Percentiles rank a stretch among this genome's conserved stretches.
Evolutionary conservation across 495 filamentous ascomycete species (phyloP).

Genomic region (Lindgomyces ingoldianus): DNA sequence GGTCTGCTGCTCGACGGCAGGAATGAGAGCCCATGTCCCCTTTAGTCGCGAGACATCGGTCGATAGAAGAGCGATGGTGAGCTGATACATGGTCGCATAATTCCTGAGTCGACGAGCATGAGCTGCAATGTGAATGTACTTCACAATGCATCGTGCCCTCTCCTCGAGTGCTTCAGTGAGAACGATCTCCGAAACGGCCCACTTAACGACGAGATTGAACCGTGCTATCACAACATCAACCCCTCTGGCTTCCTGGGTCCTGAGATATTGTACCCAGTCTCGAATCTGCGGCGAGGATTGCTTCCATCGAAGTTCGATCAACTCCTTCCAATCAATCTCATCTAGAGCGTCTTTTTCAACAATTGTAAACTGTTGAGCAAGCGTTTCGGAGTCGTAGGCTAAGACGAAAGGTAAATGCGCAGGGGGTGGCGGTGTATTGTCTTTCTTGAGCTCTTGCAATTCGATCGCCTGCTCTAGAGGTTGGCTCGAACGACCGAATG

Average conservation of each 20-base stretch:
- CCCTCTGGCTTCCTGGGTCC: conserved; percentile 75
- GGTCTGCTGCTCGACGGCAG: conserved; percentile 65
- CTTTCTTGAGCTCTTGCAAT: conserved; percentile 33
- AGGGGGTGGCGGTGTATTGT: conserved; percentile 32
- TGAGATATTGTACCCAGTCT: conserved; percentile 92
- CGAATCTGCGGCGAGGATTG: conserved; percentile 65
- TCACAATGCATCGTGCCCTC: conserved; percentile 78
- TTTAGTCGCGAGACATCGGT: conserved; percentile 75
- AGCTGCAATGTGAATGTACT: conserved; percentile 87
- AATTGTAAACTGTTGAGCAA: conserved; percentile 92
- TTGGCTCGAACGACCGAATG: conserved; percentile 22
- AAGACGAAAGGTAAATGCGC: conserved; percentile 88
- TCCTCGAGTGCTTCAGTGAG: conserved; percentile 81
- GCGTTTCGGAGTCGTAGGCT: conserved; percentile 81
- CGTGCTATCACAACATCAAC: conserved; percentile 95
- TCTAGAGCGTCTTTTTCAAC: conserved; percentile 95
- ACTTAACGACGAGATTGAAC: conserved; percentile 97
- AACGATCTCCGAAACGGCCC: conserved; percentile 89
- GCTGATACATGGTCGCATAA: conserved; percentile 94
- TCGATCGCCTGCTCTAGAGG: conserved; percentile 33
- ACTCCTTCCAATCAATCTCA: conserved; percentile 96
- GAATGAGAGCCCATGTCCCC: conserved; percentile 80
- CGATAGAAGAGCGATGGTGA: conserved; percentile 86
- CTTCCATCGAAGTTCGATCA: conserved; percentile 92
- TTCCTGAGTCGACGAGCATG: conserved; percentile 86